Percentiles rank a stretch among this genome's conserved stretches.
phyloP scores from a whole-genome alignment of 108 stramenopile genomes.

The Fragilariopsis cylindrus region DNA sequence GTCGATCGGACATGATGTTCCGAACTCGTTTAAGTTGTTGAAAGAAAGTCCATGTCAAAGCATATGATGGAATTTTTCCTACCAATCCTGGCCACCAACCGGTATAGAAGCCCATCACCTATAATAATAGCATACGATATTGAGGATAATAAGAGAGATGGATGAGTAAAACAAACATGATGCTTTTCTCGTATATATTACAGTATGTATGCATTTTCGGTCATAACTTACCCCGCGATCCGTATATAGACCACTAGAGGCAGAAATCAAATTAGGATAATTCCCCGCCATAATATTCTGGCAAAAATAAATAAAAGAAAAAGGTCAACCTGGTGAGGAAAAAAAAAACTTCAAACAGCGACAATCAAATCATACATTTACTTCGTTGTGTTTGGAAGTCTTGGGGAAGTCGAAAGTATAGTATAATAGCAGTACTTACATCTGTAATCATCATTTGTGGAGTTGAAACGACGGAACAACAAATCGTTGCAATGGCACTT shows the following conservation, averaged over 20 bases:
- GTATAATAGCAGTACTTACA: constrained; percentile 4
- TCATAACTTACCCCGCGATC: constrained; percentile 42
- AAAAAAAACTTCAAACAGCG: background rate
- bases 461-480: constrained; percentile 89
- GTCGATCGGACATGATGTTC: constrained; percentile 48
- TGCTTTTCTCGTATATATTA: background rate
- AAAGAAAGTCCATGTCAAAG: constrained; percentile 95
- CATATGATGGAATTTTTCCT: constrained; percentile 94
- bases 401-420: background rate
- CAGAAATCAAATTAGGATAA: constrained; percentile 77
- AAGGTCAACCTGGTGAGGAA: constrained; percentile 34
- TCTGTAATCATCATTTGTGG: constrained; percentile 96
- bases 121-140: background rate
- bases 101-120: constrained; percentile 85
- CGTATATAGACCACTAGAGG: constrained; percentile 58
- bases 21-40: constrained; percentile 87
- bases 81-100: constrained; percentile 97
- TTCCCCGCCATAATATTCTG: constrained; percentile 96
- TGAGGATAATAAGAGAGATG: background rate
- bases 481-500: constrained; percentile 86
- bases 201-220: background rate
- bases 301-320: background rate
- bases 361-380: background rate
- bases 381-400: background rate
- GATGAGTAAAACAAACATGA: constrained; percentile 1